A percentile compares a stretch with the other conserved stretches of the same genome.
These are phyloP conservation scores for Pseudomonodictys pantanalensis DNA, from an alignment of 495 filamentous ascomycete species.

Conservation along the genomic window DNA sequence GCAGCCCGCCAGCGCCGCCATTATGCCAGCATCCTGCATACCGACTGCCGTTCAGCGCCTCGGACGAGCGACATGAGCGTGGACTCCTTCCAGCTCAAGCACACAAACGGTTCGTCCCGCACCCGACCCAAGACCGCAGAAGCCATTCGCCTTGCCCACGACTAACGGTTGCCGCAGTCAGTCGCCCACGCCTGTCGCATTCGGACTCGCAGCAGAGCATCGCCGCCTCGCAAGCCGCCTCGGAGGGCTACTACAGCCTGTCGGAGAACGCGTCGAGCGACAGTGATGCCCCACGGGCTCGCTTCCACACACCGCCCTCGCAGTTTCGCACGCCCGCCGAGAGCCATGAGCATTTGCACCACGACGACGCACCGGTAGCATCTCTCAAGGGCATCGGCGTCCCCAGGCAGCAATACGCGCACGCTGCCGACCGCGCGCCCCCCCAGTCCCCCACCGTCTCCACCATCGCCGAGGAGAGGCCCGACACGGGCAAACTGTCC, in stretches of 20 bases:
- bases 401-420: constrained; percentile 14
- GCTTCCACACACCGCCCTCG: constrained; percentile 47
- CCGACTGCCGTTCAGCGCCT: constrained; percentile 4
- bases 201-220: constrained; percentile 58
- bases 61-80: constrained; percentile 31
- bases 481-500: constrained; percentile 19
- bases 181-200: constrained; percentile 50
- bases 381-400: constrained; percentile 20
- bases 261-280: constrained; percentile 50
- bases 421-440: not conserved
- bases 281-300: constrained; percentile 46
- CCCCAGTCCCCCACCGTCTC: constrained; percentile 16
- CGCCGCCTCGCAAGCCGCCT: constrained; percentile 63
- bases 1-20: not conserved
- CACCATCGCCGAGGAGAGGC: constrained; percentile 28
- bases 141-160: not conserved
- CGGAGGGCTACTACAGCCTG: constrained; percentile 68
- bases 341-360: constrained; percentile 28
- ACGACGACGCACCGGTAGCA: constrained; percentile 16
- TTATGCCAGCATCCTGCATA: constrained; percentile 17
- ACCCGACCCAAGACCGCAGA: not conserved
- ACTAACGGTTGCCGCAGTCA: constrained; percentile 32
- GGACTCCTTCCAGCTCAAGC: constrained; percentile 35
- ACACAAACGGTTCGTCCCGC: constrained; percentile 31
- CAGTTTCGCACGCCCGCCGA: constrained; percentile 35